A percentile compares a stretch with the other conserved stretches of the same genome.
phyloP scores from a whole-genome alignment of 306 rosid species.

The Albizia julibrissin region DNA sequence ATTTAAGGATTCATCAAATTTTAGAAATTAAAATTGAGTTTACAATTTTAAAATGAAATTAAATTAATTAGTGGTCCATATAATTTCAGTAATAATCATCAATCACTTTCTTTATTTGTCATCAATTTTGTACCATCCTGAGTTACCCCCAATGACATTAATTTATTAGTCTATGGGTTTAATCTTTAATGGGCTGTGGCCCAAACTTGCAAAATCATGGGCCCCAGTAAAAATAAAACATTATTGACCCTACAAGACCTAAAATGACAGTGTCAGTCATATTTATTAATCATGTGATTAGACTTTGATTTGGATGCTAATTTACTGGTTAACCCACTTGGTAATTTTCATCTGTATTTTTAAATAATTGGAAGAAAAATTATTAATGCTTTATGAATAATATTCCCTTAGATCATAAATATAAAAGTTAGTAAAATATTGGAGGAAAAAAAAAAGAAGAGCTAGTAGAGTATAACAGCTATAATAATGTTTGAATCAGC shows the following conservation, averaged over 20 bases:
- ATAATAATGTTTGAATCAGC: too few relatives aligned
- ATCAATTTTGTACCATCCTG: constrained; percentile 29
- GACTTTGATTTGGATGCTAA: constrained; percentile 16
- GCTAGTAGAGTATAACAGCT: too few relatives aligned
- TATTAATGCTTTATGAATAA: too few relatives aligned
- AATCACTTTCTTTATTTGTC: constrained; percentile 36
- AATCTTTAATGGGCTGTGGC: constrained; percentile 36
- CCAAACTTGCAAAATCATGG: constrained; percentile 2
- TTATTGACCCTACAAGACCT: constrained; percentile 16
- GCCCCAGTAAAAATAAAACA: constrained; percentile 23
- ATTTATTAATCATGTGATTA: background rate
- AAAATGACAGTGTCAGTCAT: constrained; percentile 13
- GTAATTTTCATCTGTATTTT: background rate
- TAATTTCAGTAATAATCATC: background rate
- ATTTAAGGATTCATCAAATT: background rate
- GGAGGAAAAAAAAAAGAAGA: too few relatives aligned
- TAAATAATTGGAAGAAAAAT: too few relatives aligned
- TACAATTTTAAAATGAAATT: background rate
- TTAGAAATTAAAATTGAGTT: background rate
- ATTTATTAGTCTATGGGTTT: constrained; percentile 34
- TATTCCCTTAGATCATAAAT: too few relatives aligned
- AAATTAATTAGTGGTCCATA: background rate
- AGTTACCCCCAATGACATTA: constrained; percentile 19
- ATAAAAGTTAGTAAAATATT: too few relatives aligned
- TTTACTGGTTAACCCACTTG: background rate